phyloP scores from a whole-genome alignment of 1,284 basidiomycete genomes.

The Boletus mariae region DNA sequence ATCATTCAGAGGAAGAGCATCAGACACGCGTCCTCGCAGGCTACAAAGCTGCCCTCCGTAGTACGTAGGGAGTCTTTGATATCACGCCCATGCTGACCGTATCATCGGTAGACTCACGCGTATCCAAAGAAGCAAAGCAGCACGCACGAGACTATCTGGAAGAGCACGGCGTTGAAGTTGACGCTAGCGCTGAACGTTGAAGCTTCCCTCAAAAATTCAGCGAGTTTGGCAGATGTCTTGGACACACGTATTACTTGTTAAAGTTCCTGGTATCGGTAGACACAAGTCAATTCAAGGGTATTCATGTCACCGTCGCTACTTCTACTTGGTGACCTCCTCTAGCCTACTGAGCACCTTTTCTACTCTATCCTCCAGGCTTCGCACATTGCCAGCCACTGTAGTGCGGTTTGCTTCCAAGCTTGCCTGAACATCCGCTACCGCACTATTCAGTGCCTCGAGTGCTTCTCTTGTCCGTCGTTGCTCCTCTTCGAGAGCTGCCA shows the following conservation, averaged over 20 bases:
- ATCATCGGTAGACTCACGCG: constrained; percentile 34
- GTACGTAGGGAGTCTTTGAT: constrained; percentile 27
- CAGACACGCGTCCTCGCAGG: constrained; percentile 41
- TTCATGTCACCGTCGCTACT: neutral
- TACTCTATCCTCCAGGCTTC: constrained; percentile 49
- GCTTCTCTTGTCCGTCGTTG: constrained; percentile 60
- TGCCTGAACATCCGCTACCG: constrained; percentile 68
- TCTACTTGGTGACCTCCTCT: constrained; percentile 23
- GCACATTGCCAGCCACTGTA: constrained; percentile 70
- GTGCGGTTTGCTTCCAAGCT: constrained; percentile 76
- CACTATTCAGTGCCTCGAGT: constrained; percentile 63
- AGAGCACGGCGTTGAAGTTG: constrained; percentile 24
- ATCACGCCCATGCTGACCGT: neutral
- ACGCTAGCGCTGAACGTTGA: neutral
- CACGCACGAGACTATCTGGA: constrained; percentile 45
- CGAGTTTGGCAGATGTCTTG: neutral
- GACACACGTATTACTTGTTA: neutral
- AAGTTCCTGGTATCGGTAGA: neutral
- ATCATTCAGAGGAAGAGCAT: constrained; percentile 38
- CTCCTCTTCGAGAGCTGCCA: constrained; percentile 71
- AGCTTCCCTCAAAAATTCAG: neutral
- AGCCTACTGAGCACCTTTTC: constrained; percentile 27
- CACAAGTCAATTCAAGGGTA: neutral
- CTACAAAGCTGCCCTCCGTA: constrained; percentile 48
- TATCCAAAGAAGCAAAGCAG: constrained; percentile 47